These are phyloP conservation scores for Talaromyces sp. DNA, from an alignment of 2,329 filamentous ascomycete species.

Conservation along the genomic window DNA sequence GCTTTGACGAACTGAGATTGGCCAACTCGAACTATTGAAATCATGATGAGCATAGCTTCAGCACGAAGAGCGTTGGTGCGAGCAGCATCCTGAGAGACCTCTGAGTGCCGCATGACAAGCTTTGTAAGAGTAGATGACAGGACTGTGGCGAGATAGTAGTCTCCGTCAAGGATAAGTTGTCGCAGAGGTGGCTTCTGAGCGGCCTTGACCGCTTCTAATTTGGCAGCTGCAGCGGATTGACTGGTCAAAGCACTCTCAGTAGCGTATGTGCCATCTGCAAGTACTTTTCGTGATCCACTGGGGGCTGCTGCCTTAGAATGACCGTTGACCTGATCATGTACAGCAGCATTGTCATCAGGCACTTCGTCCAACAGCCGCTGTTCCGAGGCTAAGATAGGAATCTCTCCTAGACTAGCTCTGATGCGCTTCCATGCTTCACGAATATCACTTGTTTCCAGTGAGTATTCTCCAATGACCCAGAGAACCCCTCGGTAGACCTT, in stretches of 20 bases:
- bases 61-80: conserved; percentile 91
- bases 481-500: conserved; percentile 96
- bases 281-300: conserved; percentile 80
- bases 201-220: conserved; percentile 91
- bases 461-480: conserved; percentile 98
- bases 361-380: conserved; percentile 85
- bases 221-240: conserved; percentile 81
- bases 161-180: conserved; percentile 91
- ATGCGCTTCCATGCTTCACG: conserved; percentile 96
- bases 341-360: conserved; percentile 61
- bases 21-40: conserved; percentile 94
- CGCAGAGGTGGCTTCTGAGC: conserved; percentile 93
- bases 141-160: conserved; percentile 93
- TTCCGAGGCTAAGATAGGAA: conserved; percentile 92
- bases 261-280: conserved; percentile 95
- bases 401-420: conserved; percentile 87
- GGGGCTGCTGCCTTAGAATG: conserved; percentile 70
- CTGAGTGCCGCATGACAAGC: conserved; percentile 93
- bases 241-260: conserved; percentile 95
- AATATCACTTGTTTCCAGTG: conserved; percentile 87
- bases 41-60: conserved; percentile 99
- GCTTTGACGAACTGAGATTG: conserved; percentile 99
- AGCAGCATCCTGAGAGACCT: conserved; percentile 78
- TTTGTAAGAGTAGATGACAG: conserved; percentile 96
- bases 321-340: conserved; percentile 69